phyloP scores from a whole-genome alignment of 441 rosid genomes.

The Flueggea neowawraea region DNA sequence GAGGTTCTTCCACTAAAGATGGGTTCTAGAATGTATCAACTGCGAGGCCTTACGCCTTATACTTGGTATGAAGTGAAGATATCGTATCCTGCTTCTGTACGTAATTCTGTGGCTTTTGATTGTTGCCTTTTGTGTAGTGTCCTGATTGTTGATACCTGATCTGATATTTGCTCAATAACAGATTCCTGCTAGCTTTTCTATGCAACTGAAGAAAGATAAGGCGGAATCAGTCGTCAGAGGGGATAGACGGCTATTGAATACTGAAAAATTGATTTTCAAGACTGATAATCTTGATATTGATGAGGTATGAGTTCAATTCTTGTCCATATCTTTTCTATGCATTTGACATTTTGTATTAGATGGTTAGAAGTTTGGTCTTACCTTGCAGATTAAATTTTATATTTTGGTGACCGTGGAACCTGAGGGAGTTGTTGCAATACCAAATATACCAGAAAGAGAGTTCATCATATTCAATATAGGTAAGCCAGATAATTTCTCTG shows the following conservation, averaged over 20 bases:
- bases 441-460: slow-evolving; percentile 48
- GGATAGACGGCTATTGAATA: slow-evolving; percentile 62
- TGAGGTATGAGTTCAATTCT: slow-evolving; percentile 39
- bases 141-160: slow-evolving; percentile 10
- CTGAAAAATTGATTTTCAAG: slow-evolving; percentile 75
- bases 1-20: slow-evolving; percentile 54
- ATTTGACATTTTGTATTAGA: slow-evolving; percentile 6
- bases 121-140: slow-evolving; percentile 11
- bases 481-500: slow-evolving; percentile 14
- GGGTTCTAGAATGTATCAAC: slow-evolving; percentile 60
- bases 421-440: slow-evolving; percentile 81
- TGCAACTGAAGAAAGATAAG: slow-evolving; percentile 52
- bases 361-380: slow-evolving; percentile 5
- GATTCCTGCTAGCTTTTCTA: slow-evolving; percentile 76
- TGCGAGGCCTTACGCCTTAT: slow-evolving; percentile 57
- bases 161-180: slow-evolving; percentile 8
- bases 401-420: slow-evolving; percentile 77
- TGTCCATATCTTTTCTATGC: slow-evolving; percentile 3
- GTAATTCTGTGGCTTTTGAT: slow-evolving; percentile 25
- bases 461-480: slow-evolving; percentile 75
- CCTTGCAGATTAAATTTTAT: slow-evolving; percentile 43
- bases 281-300: slow-evolving; percentile 37
- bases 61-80: slow-evolving; percentile 98
- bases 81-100: slow-evolving; percentile 97
- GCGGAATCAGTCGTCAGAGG: slow-evolving; percentile 25